phyloP scores from a whole-genome alignment of 1,284 basidiomycete genomes.

The Ustilago lituana region DNA sequence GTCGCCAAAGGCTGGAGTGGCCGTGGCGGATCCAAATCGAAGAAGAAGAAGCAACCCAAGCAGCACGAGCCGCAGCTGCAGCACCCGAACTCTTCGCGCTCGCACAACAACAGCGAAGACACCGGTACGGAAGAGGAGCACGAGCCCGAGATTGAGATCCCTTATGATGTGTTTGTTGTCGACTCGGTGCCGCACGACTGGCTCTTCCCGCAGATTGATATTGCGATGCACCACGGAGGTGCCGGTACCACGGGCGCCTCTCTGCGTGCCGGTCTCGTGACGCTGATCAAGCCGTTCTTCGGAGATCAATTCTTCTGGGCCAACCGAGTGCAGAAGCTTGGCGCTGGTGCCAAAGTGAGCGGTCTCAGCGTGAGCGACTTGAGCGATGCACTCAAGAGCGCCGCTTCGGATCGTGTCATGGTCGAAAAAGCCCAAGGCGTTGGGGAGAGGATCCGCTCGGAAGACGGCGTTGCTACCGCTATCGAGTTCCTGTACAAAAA shows the following conservation, averaged over 20 bases:
- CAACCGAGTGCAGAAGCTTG: conserved; percentile 53
- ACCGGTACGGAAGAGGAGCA: conserved; percentile 28
- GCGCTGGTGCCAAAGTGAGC: conserved; percentile 52
- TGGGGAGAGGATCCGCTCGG: conserved; percentile 55
- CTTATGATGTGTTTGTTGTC: conserved; percentile 61
- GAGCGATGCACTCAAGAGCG: conserved; percentile 43
- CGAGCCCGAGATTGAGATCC: conserved; percentile 64
- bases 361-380: conserved; percentile 32
- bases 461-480: conserved; percentile 56
- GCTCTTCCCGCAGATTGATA: conserved; percentile 45
- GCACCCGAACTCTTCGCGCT: conserved; percentile 1
- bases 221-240: conserved; percentile 73
- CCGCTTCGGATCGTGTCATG: conserved; percentile 53
- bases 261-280: conserved; percentile 57
- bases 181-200: conserved; percentile 58
- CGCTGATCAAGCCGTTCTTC: conserved; percentile 64
- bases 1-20: conserved; percentile 65
- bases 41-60: conserved; percentile 32
- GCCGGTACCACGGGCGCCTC: conserved; percentile 75
- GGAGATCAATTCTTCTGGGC: conserved; percentile 66
- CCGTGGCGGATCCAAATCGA: conserved; percentile 33
- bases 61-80: conserved; percentile 1
- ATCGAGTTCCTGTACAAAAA: conserved; percentile 57
- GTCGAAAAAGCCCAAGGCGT: conserved; percentile 58
- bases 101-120: conserved; percentile 21